Percentiles rank a stretch among this genome's conserved stretches.
These are phyloP conservation scores for Stentor roeselii DNA, from an alignment of 73 alveolate species.

Conservation along the genomic window DNA sequence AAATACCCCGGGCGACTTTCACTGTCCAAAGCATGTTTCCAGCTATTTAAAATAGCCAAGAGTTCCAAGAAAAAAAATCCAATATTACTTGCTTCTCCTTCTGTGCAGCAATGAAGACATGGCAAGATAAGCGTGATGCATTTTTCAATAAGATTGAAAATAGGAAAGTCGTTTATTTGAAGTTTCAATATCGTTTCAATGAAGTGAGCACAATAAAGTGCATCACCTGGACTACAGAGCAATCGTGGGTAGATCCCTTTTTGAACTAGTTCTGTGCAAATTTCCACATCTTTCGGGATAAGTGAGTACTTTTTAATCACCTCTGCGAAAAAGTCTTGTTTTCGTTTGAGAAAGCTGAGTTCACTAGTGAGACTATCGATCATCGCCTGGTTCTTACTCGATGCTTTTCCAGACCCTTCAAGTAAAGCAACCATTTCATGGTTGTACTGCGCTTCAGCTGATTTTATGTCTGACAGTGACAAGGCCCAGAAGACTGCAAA, in stretches of 20 bases:
- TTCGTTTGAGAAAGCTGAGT: neutral
- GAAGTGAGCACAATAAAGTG: slow-evolving; percentile 49
- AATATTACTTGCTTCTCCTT: slow-evolving; percentile 48
- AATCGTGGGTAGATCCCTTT: slow-evolving; percentile 55
- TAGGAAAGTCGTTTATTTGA: slow-evolving; percentile 44
- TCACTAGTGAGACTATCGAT: neutral
- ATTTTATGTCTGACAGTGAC: neutral
- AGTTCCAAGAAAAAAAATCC: slow-evolving; percentile 67
- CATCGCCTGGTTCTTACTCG: neutral
- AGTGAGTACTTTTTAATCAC: neutral
- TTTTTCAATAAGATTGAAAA: slow-evolving; percentile 40
- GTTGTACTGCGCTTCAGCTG: slow-evolving; percentile 3
- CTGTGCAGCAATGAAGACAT: slow-evolving; percentile 54
- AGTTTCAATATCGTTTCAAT: slow-evolving; percentile 35
- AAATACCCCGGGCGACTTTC: neutral
- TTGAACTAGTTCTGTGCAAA: slow-evolving; percentile 34
- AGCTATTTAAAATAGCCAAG: slow-evolving; percentile 32
- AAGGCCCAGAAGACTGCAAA: slow-evolving; percentile 18
- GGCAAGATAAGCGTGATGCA: slow-evolving; percentile 50
- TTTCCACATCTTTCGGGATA: neutral
- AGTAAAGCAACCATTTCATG: neutral
- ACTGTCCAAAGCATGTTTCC: slow-evolving; percentile 33
- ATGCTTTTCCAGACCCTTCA: neutral
- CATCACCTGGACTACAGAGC: slow-evolving; percentile 59
- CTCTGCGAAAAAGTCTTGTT: neutral